Evolutionary conservation across 495 filamentous ascomycete genomes (phyloP), one percentile per base, ranked within the genome.

Genomic region (Podospora pseudocomata): DNA sequence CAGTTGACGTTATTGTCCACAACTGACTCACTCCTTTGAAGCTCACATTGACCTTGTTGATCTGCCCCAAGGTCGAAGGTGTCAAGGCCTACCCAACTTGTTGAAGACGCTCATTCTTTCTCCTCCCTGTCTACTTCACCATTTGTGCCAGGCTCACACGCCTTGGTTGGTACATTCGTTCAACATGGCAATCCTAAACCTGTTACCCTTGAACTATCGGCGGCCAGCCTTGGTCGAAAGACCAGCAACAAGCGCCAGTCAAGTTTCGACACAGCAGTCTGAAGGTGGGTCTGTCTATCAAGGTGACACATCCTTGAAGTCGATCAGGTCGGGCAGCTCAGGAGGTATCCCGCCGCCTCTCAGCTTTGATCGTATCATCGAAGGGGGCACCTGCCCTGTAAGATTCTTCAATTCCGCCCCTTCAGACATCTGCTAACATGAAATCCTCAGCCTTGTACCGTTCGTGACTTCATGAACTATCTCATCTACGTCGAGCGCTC

Each of bases 381-480:
- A 80, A 54, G 89, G 88, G n/a, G 88, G 87, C n/a, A 87, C 88
- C 20, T 91, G 91, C 70, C 90, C 91, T n/a, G 91, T 92, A 82
- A 78, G 89, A 64, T 28, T 32, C 61, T 58, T 13, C 56, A 11
- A 23, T 39, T 59, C 63, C 53, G 6, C 26, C 26, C 0, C 44
- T 23, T 64, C 4, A 23, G 18, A 30, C 28, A 39, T 11, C 2
- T 9, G 26, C 32, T 62, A 30, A 64, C 68, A 69, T 32, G 6
- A 13, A 18, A 20, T n/a, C 6, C 44, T 13, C 68, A 93, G 91
- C 91, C 91, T 28, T 87, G 87, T 74, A 92, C 91, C 0, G 73
- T 84, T 30, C 85, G 90, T 30, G 91, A 94, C 70, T 93, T 94
- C 74, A 90, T 92, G 88, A 90, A 91, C 78, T 94, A 92, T 73